These are phyloP conservation scores for Aspergillus incahuasiensis DNA, from an alignment of 495 filamentous ascomycete species.

Conservation along the genomic window DNA sequence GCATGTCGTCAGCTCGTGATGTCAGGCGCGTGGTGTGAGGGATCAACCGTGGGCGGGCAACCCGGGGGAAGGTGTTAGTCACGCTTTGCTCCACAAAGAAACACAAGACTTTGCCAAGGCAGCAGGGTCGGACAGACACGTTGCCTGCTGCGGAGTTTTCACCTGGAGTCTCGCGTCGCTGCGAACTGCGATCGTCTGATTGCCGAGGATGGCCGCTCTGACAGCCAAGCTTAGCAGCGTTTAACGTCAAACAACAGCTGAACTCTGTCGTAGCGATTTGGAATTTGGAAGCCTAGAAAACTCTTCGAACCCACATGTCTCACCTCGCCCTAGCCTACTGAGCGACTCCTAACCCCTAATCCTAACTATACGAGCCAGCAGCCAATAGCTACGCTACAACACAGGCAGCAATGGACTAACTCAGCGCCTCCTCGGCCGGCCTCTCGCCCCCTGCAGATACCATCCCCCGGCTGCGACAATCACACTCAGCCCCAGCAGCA, in stretches of 20 bases:
- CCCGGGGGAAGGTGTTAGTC: background rate
- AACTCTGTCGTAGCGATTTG: background rate
- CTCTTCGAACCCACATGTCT: background rate
- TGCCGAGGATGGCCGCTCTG: background rate
- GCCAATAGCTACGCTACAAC: background rate
- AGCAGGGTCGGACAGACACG: background rate
- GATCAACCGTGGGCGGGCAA: no score
- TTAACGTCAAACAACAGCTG: background rate
- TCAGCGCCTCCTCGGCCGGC: background rate
- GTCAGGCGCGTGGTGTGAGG: no score
- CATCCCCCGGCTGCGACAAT: slow-evolving; percentile 2
- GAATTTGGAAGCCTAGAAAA: background rate
- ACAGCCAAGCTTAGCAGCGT: background rate
- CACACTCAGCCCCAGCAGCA: slow-evolving; percentile 3
- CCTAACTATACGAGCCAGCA: background rate
- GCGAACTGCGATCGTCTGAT: background rate
- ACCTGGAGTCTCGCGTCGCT: background rate
- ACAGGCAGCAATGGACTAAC: background rate
- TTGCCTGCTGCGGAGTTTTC: background rate
- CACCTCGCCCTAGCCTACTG: background rate
- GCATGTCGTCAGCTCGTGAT: no score
- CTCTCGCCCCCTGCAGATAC: slow-evolving; percentile 7
- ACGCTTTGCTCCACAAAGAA: background rate
- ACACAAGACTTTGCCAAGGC: background rate
- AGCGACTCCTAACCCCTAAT: background rate